These are phyloP conservation scores for Cryptosporidium meleagridis DNA, from an alignment of 169 alveolate genomes.

Conservation along the genomic window DNA sequence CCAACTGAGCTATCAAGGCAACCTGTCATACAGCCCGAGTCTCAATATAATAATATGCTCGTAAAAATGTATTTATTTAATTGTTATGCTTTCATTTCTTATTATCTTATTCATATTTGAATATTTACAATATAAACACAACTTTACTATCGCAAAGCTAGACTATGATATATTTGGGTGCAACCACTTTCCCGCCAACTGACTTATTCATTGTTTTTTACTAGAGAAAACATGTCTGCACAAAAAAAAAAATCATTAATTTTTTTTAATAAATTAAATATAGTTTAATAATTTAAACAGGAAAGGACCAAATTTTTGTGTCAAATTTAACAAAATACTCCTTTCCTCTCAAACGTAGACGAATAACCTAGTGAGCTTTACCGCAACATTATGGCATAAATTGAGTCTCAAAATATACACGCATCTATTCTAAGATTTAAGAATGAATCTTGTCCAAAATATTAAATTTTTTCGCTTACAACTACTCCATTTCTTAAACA, in stretches of 20 bases:
- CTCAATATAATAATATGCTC: neutral
- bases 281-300: no score
- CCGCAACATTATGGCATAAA: neutral
- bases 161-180: neutral
- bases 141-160: neutral
- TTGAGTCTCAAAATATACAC: no score
- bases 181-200: neutral
- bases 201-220: neutral
- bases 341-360: no score
- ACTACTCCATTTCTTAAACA: neutral
- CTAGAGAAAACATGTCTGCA: neutral
- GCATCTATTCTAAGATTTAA: neutral
- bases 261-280: no score
- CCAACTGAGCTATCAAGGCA: slow-evolving; percentile 98
- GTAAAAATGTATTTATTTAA: neutral
- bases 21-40: neutral
- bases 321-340: neutral
- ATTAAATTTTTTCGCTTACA: neutral
- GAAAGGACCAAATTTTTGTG: neutral
- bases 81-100: neutral
- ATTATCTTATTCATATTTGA: neutral
- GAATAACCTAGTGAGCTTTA: neutral
- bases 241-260: neutral
- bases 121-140: no score
- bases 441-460: no score